Percentiles rank a stretch among this genome's conserved stretches.
phyloP scores from a whole-genome alignment of 495 filamentous ascomycete species.

The Aspergillus asperescens region DNA sequence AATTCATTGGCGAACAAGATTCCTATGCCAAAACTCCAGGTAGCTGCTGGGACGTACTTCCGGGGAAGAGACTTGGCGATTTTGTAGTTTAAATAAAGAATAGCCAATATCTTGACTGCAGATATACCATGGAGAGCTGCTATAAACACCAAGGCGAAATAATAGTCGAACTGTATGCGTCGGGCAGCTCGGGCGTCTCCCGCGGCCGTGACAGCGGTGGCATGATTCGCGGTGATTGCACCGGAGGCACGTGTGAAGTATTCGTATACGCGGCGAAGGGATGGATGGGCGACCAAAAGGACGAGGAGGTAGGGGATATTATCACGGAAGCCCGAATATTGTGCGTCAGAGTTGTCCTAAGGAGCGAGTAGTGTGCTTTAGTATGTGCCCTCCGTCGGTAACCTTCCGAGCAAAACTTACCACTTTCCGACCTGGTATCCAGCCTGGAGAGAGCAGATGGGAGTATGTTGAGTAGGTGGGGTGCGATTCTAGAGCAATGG shows the following conservation, averaged over 20 bases:
- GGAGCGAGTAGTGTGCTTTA: not conserved
- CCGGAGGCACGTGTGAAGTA: conserved; percentile 19
- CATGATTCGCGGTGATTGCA: conserved; percentile 7
- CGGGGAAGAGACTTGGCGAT: conserved; percentile 66
- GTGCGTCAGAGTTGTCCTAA: conserved; percentile 83
- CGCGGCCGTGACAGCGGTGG: conserved; percentile 29
- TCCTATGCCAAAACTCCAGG: conserved; percentile 89
- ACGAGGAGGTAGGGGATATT: conserved; percentile 77
- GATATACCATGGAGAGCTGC: conserved; percentile 79
- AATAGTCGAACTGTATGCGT: conserved; percentile 77
- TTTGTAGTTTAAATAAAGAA: conserved; percentile 76
- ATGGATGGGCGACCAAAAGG: conserved; percentile 68
- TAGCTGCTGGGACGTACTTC: conserved; percentile 62
- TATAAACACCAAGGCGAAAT: conserved; percentile 76
- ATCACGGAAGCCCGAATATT: conserved; percentile 80
- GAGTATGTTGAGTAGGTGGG: conserved; percentile 75
- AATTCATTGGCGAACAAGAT: conserved; percentile 89
- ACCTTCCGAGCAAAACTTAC: conserved; percentile 41
- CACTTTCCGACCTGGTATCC: conserved; percentile 92
- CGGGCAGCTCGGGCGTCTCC: conserved; percentile 66
- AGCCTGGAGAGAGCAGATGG: conserved; percentile 67
- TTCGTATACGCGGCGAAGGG: conserved; percentile 70
- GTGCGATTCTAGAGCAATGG: conserved; percentile 57
- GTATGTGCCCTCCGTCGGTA: not conserved
- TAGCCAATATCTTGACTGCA: conserved; percentile 69